Evolutionary conservation across 768 basidiomycete genomes (phyloP), one percentile per base, ranked within the genome.

Genomic region (Boletus vinaceobasis): DNA sequence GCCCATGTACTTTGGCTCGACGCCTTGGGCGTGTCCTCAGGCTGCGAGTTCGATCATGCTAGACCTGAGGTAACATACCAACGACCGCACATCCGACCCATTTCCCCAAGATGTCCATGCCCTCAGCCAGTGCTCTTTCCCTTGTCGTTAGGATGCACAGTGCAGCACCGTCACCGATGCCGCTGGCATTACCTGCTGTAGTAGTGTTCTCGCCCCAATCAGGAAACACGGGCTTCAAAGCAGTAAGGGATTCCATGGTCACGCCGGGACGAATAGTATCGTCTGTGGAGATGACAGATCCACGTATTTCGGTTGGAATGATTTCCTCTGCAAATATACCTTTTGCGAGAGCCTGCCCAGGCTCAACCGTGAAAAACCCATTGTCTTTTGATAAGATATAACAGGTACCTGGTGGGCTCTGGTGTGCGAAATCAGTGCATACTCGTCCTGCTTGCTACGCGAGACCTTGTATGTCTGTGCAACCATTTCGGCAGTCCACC

Each of bases 401-500:
- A 58, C 39, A 53, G 35, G 21, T 60, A 86, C 88, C 73, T 82
- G 77, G 43, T 73, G 79, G 21, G 93, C 93, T 64, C 93, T 85
- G 36, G 80, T 84, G 70, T 95, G 94, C 8, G 92, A 95, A 49
- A 90, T 83, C 49, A 91, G 78, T 0, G 95, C 95, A 66, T 91
- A 95, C 52, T 90, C 80, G 69, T 98, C 96, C 71, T 98, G 95
- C 61, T 79, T 86, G 65, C 84, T 74, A 35, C 95, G 86, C 5
- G 90, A 77, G 54, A 94, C 71, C n/a, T 84, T 79, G 73, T 85
- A 94, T 8, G 80, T 75, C 63, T 86, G 71, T n/a, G 92, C 90
- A 21, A 93, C 90, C 84, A 90, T 86, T 70, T 94, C 92, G 5
- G 90, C 90, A 1, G 92, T 94, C 92, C 92, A 99, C 47, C 93